These are phyloP conservation scores for Pythium dissotocum DNA, from an alignment of 352 stramenopile species.

Conservation along the genomic window DNA sequence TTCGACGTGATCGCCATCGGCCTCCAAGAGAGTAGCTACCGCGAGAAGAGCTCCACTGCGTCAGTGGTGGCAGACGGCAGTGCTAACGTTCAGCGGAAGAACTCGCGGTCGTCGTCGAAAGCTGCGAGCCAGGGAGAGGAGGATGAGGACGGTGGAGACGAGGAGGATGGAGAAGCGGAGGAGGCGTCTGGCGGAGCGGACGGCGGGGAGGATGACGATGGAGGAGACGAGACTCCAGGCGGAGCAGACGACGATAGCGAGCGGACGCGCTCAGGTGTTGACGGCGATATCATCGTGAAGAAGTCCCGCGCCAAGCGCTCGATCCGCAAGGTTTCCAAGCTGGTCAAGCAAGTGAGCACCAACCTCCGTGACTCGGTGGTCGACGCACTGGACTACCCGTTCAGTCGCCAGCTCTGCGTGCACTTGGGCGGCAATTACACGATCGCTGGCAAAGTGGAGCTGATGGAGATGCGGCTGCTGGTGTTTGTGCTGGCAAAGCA, in stretches of 20 bases:
- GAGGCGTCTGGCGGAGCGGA: slow-evolving; percentile 8
- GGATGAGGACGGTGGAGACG: slow-evolving; percentile 8
- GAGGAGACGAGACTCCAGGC: slow-evolving; percentile 31
- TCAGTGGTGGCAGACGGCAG: background rate
- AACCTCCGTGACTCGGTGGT: slow-evolving; percentile 65
- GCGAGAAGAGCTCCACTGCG: slow-evolving; percentile 33
- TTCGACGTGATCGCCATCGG: slow-evolving; percentile 86
- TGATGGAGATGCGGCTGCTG: slow-evolving; percentile 84
- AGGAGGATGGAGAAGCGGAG: slow-evolving; percentile 33
- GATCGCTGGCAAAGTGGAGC: slow-evolving; percentile 66
- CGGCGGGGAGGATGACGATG: slow-evolving; percentile 6
- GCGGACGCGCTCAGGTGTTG: slow-evolving; percentile 20
- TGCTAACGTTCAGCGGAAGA: slow-evolving; percentile 16
- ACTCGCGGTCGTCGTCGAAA: slow-evolving; percentile 22
- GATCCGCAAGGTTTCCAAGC: slow-evolving; percentile 64
- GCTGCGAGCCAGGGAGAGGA: slow-evolving; percentile 7
- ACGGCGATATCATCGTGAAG: slow-evolving; percentile 60
- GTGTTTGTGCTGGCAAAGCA: slow-evolving; percentile 68
- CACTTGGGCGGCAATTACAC: slow-evolving; percentile 64
- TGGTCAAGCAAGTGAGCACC: slow-evolving; percentile 63
- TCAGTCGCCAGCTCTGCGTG: slow-evolving; percentile 56
- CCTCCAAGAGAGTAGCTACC: slow-evolving; percentile 83
- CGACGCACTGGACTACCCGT: slow-evolving; percentile 66
- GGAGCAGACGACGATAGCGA: slow-evolving; percentile 24
- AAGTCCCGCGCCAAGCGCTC: slow-evolving; percentile 63